A percentile compares a stretch with the other conserved stretches of the same genome.
These are phyloP conservation scores for Actinomucor elegans DNA, from an alignment of 371 early-diverging fungal genomes.

Conservation along the genomic window DNA sequence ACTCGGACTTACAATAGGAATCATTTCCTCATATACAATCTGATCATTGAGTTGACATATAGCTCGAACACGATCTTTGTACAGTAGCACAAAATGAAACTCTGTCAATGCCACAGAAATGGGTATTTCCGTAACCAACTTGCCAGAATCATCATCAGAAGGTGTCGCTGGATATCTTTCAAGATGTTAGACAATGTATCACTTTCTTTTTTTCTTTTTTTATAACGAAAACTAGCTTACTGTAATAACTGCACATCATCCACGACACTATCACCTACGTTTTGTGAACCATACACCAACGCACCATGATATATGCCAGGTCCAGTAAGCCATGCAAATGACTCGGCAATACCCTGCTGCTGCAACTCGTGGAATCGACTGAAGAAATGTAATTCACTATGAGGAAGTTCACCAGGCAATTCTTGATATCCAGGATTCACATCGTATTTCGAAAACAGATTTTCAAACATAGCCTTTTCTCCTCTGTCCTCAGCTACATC, in stretches of 20 bases:
- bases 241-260: slow-evolving; percentile 80
- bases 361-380: slow-evolving; percentile 67
- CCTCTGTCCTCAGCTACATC: slow-evolving; percentile 20
- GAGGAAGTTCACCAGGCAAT: slow-evolving; percentile 66
- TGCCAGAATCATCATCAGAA: slow-evolving; percentile 38
- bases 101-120: slow-evolving; percentile 80
- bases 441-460: slow-evolving; percentile 64
- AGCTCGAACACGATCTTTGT: slow-evolving; percentile 73
- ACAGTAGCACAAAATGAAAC: slow-evolving; percentile 86
- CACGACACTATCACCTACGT: slow-evolving; percentile 76
- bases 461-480: slow-evolving; percentile 62
- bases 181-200: too few relatives aligned
- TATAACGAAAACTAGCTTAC: too few relatives aligned
- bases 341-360: slow-evolving; percentile 70
- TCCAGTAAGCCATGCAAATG: slow-evolving; percentile 82
- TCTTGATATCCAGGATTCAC: slow-evolving; percentile 71
- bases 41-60: slow-evolving; percentile 79
- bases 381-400: slow-evolving; percentile 69
- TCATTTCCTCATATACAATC: slow-evolving; percentile 79
- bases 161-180: slow-evolving; percentile 48
- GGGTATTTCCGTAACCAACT: slow-evolving; percentile 59
- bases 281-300: slow-evolving; percentile 75
- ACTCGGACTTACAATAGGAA: slow-evolving; percentile 68
- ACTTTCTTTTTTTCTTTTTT: too few relatives aligned
- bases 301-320: slow-evolving; percentile 87